Conservation (phyloP, 352 stramenopile genomes). For the Pythium monospermum region DNA sequence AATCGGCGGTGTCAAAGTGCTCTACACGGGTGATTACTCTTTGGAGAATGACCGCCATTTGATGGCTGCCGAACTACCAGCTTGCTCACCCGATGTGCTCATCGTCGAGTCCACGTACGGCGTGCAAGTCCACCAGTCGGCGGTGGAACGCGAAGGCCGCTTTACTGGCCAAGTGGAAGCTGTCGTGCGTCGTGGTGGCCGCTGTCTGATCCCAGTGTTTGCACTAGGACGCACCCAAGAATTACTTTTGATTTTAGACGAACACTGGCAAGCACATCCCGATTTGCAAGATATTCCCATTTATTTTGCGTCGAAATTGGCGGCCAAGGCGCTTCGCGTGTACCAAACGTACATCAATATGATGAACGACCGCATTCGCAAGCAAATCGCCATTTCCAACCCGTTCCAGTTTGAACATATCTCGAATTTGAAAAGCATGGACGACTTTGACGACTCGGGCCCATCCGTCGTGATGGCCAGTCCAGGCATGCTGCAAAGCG, state of each 20-base stretch:
- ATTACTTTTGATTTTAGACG: slow-evolving; percentile 98
- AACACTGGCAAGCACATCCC: slow-evolving; percentile 96
- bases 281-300: slow-evolving; percentile 97
- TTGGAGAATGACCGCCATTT: slow-evolving; percentile 98
- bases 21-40: slow-evolving; percentile 99
- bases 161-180: slow-evolving; percentile 96
- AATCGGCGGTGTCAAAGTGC: slow-evolving; percentile 95
- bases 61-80: slow-evolving; percentile 87
- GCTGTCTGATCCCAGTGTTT: slow-evolving; percentile 98
- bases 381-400: slow-evolving; percentile 97
- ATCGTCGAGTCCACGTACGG: slow-evolving; percentile 99
- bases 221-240: slow-evolving; percentile 98
- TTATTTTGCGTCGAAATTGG: slow-evolving; percentile 98
- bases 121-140: slow-evolving; percentile 94
- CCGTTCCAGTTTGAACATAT: slow-evolving; percentile 98
- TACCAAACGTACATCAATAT: slow-evolving; percentile 99
- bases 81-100: slow-evolving; percentile 94
- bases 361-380: slow-evolving; percentile 98
- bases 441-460: slow-evolving; percentile 96
- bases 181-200: slow-evolving; percentile 94
- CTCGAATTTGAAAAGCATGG: slow-evolving; percentile 95
- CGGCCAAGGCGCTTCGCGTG: slow-evolving; percentile 93
- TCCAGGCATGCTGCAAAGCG: slow-evolving; percentile 98
- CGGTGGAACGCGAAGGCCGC: slow-evolving; percentile 93
- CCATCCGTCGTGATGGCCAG: slow-evolving; percentile 98